Base-by-base conservation (phyloP, 2,329 filamentous ascomycete genomes). In the Xylaria sp. region DNA sequence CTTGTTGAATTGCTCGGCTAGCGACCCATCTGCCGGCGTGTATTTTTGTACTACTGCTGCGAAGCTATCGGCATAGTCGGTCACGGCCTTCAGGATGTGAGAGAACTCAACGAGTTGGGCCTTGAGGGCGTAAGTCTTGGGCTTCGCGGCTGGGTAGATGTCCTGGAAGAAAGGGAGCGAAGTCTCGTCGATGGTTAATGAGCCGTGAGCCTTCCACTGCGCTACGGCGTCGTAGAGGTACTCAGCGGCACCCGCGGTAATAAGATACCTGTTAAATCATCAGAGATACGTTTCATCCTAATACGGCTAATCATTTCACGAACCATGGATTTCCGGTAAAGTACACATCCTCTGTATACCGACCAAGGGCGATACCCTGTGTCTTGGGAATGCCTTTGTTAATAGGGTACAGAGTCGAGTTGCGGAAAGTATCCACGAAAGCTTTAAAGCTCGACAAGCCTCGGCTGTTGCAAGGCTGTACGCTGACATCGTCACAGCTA, bases 151-250 rank as follows among this genome's bases (percentile, higher is more conserved):
- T 15, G 85, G 80, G 68, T 83, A 84, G 33, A 89, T 80, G 75
- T 85, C 84, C 72, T 82, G 75, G 81, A 88, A 89, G 79, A 89
- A 89, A 23, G 83, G 77, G 62, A 90, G 82, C 2, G 86, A 88
- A 57, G 83, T 82, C 4, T 80, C 76, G 59, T 84, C 85, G 70
- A 88, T 82, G 2, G 79, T 82, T 62, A 90, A 78, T 0, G 79
- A 82, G 4, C 83, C 83, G 23, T 82, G 78, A 25, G 76, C 78
- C 66, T 84, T 79, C 85, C 85, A 89, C 69, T 87, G 85, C 58
- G 86, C 86, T 1, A 87, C 75, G 1, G 86, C 87, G 68, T 87
- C 83, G 75, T 89, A 89, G 3, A 90, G 81, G 61, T 86, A 85
- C 74, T 89, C 87, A 7, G 87, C 87, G 2, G 86, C 87, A 8